phyloP scores from a whole-genome alignment of 306 rosid species.

The Inga laurina region DNA sequence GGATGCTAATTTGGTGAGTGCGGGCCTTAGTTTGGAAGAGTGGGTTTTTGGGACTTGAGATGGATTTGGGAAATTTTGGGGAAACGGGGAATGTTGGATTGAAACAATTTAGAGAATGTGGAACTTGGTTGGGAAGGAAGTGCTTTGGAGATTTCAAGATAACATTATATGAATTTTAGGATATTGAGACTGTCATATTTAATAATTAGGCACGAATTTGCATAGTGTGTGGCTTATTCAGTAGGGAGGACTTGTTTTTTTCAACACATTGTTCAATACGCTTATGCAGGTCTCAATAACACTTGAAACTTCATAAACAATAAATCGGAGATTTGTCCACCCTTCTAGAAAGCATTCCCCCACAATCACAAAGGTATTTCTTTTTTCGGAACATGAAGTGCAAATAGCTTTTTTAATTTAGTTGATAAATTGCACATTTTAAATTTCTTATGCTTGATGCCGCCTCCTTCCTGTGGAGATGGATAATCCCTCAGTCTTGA shows the following conservation, averaged over 20 bases:
- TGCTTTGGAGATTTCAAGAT: not conserved
- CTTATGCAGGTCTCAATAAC: constrained; percentile 72
- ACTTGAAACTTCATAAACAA: constrained; percentile 89
- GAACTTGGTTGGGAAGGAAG: not conserved
- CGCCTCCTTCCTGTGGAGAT: not conserved
- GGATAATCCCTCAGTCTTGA: not conserved
- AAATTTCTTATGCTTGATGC: not conserved
- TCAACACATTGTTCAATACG: not conserved
- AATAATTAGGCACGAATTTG: not conserved
- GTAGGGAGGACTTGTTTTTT: no score
- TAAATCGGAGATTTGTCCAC: constrained; percentile 74
- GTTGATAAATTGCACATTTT: not conserved
- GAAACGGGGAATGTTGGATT: not conserved
- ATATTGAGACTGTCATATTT: not conserved
- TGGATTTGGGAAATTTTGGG: not conserved
- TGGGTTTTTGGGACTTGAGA: not conserved
- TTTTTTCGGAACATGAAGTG: not conserved
- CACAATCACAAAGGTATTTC: constrained; percentile 81
- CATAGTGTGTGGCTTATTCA: not conserved
- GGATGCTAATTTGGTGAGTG: not conserved
- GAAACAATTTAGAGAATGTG: not conserved
- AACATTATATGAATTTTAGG: not conserved
- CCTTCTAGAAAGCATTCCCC: constrained; percentile 95
- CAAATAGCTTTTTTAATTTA: not conserved
- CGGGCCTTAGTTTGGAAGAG: not conserved